phyloP scores from a whole-genome alignment of 2,329 filamentous ascomycete species.

The Colletotrichum godetiae region DNA sequence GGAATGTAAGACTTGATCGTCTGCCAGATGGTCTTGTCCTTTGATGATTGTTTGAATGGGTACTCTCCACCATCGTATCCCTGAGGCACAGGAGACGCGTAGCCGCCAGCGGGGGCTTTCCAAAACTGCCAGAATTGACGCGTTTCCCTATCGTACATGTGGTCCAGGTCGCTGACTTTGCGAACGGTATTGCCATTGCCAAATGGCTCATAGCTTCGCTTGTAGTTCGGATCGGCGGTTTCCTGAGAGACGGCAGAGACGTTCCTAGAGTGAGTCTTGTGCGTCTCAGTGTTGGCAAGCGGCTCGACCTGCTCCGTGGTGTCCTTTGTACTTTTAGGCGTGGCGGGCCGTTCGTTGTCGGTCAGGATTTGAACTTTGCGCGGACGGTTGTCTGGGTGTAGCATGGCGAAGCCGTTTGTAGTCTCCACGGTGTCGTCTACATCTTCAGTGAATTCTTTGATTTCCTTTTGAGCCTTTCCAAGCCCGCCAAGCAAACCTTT shows the following conservation, averaged over 20 bases:
- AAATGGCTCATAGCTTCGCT: slow-evolving; percentile 45
- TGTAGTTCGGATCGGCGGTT: slow-evolving; percentile 47
- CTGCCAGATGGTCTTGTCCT: slow-evolving; percentile 62
- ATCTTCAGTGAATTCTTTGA: slow-evolving; percentile 60
- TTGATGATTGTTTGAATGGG: slow-evolving; percentile 48
- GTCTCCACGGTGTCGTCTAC: slow-evolving; percentile 65
- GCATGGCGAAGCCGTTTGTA: slow-evolving; percentile 62
- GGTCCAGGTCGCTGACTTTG: slow-evolving; percentile 59
- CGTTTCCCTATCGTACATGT: slow-evolving; percentile 59
- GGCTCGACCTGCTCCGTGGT: slow-evolving; percentile 12
- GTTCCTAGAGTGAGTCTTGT: slow-evolving; percentile 49
- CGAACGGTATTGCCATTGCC: slow-evolving; percentile 63
- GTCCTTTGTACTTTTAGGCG: slow-evolving; percentile 7
- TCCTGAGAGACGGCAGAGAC: slow-evolving; percentile 52
- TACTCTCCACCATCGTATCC: slow-evolving; percentile 59
- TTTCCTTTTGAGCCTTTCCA: slow-evolving; percentile 54
- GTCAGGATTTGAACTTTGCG: slow-evolving; percentile 45
- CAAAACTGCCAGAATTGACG: slow-evolving; percentile 72
- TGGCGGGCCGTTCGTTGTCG: slow-evolving; percentile 44
- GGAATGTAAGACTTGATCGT: slow-evolving; percentile 62
- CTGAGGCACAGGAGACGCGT: slow-evolving; percentile 71
- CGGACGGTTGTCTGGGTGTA: slow-evolving; percentile 40
- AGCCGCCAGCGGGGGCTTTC: slow-evolving; percentile 71
- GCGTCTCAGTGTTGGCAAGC: slow-evolving; percentile 46
- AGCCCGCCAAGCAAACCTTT: slow-evolving; percentile 48